Base-by-base conservation (phyloP, 1,284 basidiomycete species). In the Inonotus obliquus region DNA sequence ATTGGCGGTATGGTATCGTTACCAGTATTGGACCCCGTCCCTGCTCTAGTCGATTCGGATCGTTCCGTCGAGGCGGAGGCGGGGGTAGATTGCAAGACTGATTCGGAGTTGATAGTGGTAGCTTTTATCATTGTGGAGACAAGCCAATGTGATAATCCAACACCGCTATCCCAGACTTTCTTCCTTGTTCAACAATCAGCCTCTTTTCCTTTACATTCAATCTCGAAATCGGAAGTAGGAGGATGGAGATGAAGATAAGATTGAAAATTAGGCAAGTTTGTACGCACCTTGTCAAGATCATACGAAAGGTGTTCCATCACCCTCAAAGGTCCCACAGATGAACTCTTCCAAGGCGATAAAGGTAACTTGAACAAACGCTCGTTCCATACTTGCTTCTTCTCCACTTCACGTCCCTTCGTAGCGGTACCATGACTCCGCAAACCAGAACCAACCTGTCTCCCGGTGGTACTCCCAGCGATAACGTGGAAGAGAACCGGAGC, bases 81-180 rank as follows among this genome's bases (percentile, higher is more conserved):
- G n/a, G n/a, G n/a, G n/a, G n/a, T n/a, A n/a, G n/a, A n/a, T n/a
- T n/a, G n/a, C n/a, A n/a, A n/a, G n/a, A n/a, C n/a, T n/a, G n/a
- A n/a, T n/a, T 44, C 41, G 1, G 14, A 44, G 1, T 44, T 14
- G 41, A 44, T 44, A n/a, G 6, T 44, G 19, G 11, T 44, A 21
- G 17, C 49, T 21, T 29, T 21, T 2, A 55, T 57, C 21, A 60
- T 39, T 19, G 59, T 62, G 14, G 71, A 55, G 9, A 79, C 74
- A 17, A 94, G 75, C 90, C 91, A 94, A 0, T 89, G 83, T 60
- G 86, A 85, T 23, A 94, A 75, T 1, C 89, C 91, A 53, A 94
- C 80, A 1, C 92, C 92, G 60, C 91, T 94, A 72, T 95, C 93
- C 93, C 92, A 94, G 57, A 94, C 82, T 91, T 94, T 95, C 92